phyloP scores from a whole-genome alignment of 1,284 basidiomycete species.

The Trichosporon ovoides region DNA sequence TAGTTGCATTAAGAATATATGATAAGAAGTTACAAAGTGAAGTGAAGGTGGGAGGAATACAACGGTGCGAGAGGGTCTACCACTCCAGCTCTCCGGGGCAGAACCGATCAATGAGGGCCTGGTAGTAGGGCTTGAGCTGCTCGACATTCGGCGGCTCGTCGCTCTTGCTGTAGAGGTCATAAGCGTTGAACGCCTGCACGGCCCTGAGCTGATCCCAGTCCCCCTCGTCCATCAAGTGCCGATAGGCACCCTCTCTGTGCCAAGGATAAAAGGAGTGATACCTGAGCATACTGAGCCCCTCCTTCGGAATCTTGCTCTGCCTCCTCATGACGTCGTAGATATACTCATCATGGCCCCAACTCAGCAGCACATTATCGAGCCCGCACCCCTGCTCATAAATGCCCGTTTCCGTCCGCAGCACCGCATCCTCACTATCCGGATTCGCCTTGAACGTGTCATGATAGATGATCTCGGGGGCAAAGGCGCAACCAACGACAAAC shows the following conservation, averaged over 20 bases:
- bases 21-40: background rate
- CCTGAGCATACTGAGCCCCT: constrained; percentile 82
- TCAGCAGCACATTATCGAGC: constrained; percentile 81
- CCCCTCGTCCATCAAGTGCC: constrained; percentile 64
- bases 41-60: background rate
- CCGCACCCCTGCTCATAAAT: constrained; percentile 77
- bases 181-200: constrained; percentile 51
- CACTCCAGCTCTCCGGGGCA: background rate
- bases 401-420: constrained; percentile 69
- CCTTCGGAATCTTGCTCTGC: constrained; percentile 59
- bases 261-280: constrained; percentile 94
- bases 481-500: constrained; percentile 75
- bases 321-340: constrained; percentile 29
- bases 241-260: constrained; percentile 78
- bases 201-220: constrained; percentile 40
- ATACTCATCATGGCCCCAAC: constrained; percentile 77
- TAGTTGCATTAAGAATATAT: too few species aligned
- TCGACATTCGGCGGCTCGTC: constrained; percentile 61
- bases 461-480: constrained; percentile 74
- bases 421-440: constrained; percentile 62
- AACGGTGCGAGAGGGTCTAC: background rate
- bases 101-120: background rate
- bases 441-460: constrained; percentile 70
- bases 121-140: constrained; percentile 69
- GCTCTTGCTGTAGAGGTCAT: constrained; percentile 79